Evolutionary conservation across 306 rosid genomes (phyloP).

Genomic region (Benincasa hispida): DNA sequence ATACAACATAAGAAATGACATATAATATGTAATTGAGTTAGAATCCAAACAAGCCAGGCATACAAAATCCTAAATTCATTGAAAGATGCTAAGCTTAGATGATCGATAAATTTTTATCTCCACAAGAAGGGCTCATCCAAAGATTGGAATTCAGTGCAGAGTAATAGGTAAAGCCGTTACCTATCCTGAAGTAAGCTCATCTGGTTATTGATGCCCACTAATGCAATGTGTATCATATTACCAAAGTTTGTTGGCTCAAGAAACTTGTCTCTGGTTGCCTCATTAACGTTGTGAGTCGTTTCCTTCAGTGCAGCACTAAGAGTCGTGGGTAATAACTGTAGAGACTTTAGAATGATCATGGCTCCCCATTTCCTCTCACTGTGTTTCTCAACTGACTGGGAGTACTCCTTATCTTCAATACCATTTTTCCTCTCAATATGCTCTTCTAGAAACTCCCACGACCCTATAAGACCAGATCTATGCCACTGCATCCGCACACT

Average conservation of each 20-base stretch:
- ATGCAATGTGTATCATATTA: slow-evolving; percentile 91
- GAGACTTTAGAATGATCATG: slow-evolving; percentile 79
- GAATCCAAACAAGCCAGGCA: not conserved
- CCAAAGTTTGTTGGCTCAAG: slow-evolving; percentile 41
- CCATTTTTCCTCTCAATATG: slow-evolving; percentile 46
- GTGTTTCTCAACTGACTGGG: slow-evolving; percentile 36
- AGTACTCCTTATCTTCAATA: slow-evolving; percentile 30
- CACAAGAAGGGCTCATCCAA: not conserved
- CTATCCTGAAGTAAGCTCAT: slow-evolving; percentile 99
- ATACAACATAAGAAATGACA: not conserved
- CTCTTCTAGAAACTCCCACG: slow-evolving; percentile 89
- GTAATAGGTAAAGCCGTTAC: slow-evolving; percentile 20
- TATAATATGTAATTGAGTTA: not conserved
- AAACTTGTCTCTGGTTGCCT: slow-evolving; percentile 36
- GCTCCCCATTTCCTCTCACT: slow-evolving; percentile 92
- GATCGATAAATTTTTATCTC: not conserved
- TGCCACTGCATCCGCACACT: slow-evolving; percentile 99
- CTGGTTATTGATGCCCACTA: slow-evolving; percentile 86
- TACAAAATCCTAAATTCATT: not conserved
- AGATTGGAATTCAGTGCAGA: not conserved
- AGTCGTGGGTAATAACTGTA: slow-evolving; percentile 72
- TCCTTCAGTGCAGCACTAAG: slow-evolving; percentile 70
- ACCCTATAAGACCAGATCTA: slow-evolving; percentile 83
- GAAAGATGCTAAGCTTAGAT: not conserved
- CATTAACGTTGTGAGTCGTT: slow-evolving; percentile 40